Conservation (phyloP, 1,284 basidiomycete species). For the Ustilago esculenta region DNA sequence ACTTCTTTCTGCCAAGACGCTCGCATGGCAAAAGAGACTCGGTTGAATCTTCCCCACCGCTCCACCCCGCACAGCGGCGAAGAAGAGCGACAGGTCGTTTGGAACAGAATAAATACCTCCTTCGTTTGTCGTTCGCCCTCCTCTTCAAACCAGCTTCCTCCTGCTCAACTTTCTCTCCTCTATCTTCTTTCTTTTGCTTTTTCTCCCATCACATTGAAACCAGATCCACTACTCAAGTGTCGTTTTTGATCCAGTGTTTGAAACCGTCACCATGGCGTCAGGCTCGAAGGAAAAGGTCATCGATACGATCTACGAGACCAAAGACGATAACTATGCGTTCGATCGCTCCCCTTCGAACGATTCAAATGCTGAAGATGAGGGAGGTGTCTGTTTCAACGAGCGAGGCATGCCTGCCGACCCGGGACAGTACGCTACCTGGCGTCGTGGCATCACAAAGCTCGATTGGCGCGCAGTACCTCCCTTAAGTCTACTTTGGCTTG, state of each 20-base stretch:
- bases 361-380: background rate
- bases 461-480: slow-evolving; percentile 52
- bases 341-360: slow-evolving; percentile 2
- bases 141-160: too few species aligned
- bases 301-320: slow-evolving; percentile 15
- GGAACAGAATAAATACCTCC: too few species aligned
- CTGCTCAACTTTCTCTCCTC: too few species aligned
- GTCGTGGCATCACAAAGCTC: slow-evolving; percentile 44
- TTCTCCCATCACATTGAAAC: background rate
- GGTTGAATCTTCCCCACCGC: too few species aligned
- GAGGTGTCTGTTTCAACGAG: slow-evolving; percentile 6
- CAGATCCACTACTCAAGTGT: too few species aligned
- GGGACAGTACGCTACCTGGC: slow-evolving; percentile 18
- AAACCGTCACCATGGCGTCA: slow-evolving; percentile 18
- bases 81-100: too few species aligned
- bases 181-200: background rate
- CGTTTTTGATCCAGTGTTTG: too few species aligned
- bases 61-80: too few species aligned
- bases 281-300: slow-evolving; percentile 15
- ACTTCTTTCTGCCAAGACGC: too few species aligned
- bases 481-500: slow-evolving; percentile 37
- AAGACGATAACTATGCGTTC: background rate
- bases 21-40: too few species aligned
- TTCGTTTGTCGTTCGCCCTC: too few species aligned
- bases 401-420: slow-evolving; percentile 17